Percentiles rank a stretch among this genome's conserved stretches.
These are phyloP conservation scores for Urochloa ruziziensis DNA, from an alignment of 176 grass and related monocot species.

Conservation along the genomic window DNA sequence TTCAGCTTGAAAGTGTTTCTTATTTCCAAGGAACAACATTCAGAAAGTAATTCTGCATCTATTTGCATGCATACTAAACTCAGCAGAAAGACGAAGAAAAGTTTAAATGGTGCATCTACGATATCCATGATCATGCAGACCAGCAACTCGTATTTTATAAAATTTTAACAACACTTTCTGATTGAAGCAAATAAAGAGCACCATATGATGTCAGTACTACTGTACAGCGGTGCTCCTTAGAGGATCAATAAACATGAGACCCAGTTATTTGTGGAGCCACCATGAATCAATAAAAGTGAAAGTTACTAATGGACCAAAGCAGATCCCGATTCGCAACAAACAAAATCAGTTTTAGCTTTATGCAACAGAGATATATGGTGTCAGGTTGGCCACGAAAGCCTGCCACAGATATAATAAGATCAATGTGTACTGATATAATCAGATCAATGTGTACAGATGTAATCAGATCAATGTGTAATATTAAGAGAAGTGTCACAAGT, in stretches of 20 bases:
- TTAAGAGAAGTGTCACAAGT: not conserved
- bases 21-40: not conserved
- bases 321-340: not conserved
- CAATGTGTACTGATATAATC: too few relatives aligned
- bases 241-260: not conserved
- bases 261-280: not conserved
- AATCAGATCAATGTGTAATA: not conserved
- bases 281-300: not conserved
- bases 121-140: not conserved
- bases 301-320: not conserved
- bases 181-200: not conserved
- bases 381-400: not conserved
- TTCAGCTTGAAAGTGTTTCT: not conserved
- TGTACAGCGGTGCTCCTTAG: not conserved
- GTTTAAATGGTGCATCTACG: not conserved
- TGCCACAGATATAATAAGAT: not conserved
- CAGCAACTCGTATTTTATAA: slow-evolving; percentile 4
- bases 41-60: not conserved
- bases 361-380: slow-evolving; percentile 5
- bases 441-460: not conserved
- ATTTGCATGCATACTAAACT: not conserved
- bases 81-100: not conserved
- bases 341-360: not conserved
- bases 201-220: not conserved
- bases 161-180: not conserved